phyloP scores from a whole-genome alignment of 1,139 yeast genomes.

The Sugiyamaella neomexicana region DNA sequence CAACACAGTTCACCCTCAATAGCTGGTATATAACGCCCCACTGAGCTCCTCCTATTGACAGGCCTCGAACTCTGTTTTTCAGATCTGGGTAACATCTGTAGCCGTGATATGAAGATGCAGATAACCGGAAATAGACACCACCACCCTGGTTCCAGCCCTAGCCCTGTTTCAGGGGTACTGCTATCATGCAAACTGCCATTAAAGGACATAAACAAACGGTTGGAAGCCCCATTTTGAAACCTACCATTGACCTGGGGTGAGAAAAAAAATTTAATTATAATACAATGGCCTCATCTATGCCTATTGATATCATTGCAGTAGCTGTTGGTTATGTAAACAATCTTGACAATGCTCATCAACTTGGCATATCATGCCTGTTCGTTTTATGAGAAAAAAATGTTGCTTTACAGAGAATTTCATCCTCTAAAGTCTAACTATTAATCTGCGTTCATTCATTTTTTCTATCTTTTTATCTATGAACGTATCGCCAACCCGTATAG shows the following conservation, averaged over 20 bases:
- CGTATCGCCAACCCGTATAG: background rate
- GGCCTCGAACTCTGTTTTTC: constrained; percentile 11
- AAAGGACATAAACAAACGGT: background rate
- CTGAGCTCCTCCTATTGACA: background rate
- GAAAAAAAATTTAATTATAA: no score
- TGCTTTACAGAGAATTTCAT: no score
- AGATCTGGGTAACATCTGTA: background rate
- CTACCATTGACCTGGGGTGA: background rate
- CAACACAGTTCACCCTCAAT: background rate
- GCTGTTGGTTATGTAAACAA: no score
- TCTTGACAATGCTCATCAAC: no score
- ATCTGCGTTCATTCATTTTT: background rate
- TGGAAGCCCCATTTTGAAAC: background rate
- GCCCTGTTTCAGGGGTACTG: constrained; percentile 4
- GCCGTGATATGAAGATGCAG: background rate
- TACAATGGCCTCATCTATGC: no score
- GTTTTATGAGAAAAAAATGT: no score
- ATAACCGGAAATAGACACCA: no score
- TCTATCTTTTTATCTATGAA: background rate
- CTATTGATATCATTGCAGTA: no score
- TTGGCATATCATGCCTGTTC: no score
- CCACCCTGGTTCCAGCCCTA: background rate
- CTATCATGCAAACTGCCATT: background rate
- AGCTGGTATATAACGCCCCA: background rate
- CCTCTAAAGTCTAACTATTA: no score